These are phyloP conservation scores for Cytospora schulzeri DNA, from an alignment of 2,329 filamentous ascomycete species.

Conservation along the genomic window DNA sequence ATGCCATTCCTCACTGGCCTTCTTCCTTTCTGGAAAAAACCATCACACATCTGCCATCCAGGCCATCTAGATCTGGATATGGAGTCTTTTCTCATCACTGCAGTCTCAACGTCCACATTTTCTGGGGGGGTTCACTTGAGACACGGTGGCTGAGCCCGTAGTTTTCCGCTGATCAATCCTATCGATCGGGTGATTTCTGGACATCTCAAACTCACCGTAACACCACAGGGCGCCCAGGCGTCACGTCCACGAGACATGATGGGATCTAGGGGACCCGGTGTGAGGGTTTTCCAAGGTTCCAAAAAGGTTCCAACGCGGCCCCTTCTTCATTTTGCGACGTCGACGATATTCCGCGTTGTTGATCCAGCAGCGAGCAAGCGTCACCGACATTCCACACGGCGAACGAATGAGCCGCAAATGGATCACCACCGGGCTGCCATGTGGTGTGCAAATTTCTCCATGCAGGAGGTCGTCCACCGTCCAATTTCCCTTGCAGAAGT, in stretches of 20 bases:
- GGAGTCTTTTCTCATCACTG: neutral
- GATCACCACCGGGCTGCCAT: constrained; percentile 3
- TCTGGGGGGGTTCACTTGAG: neutral
- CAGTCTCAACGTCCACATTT: neutral
- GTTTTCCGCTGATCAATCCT: neutral
- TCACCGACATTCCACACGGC: constrained; percentile 19
- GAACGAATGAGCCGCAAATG: constrained; percentile 8
- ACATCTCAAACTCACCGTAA: constrained; percentile 4
- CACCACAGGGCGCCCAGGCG: constrained; percentile 11
- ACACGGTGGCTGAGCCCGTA: neutral
- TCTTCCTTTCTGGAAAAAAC: neutral
- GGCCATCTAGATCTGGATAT: neutral
- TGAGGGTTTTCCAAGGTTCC: neutral
- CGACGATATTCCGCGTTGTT: neutral
- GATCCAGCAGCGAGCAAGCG: constrained; percentile 8
- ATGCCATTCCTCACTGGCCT: neutral
- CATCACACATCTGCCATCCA: neutral
- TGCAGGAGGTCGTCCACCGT: constrained; percentile 25
- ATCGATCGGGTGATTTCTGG: constrained; percentile 11
- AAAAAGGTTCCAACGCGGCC: neutral
- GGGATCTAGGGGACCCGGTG: neutral
- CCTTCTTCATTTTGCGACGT: neutral
- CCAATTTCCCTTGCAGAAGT: constrained; percentile 29
- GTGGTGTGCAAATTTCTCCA: constrained; percentile 19
- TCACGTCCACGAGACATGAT: constrained; percentile 1